These are phyloP conservation scores for Ceratobasidium sp. DNA, from an alignment of 1,284 basidiomycete genomes.

Conservation along the genomic window DNA sequence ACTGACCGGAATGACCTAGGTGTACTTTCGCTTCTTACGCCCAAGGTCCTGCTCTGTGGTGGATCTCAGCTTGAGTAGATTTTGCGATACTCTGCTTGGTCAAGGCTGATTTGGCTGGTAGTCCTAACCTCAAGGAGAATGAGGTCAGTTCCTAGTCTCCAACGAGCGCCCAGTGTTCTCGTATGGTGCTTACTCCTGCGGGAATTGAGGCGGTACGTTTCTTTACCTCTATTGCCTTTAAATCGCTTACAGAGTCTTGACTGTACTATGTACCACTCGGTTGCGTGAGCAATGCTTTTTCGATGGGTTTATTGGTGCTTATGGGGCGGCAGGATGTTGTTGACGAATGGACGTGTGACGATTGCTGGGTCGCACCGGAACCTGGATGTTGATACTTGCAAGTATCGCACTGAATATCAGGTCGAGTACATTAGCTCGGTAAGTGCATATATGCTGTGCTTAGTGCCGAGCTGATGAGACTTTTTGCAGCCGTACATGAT, in stretches of 20 bases:
- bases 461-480: too few relatives aligned
- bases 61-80: conserved; percentile 62
- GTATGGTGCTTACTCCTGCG: conserved; percentile 58
- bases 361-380: conserved; percentile 68
- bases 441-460: conserved; percentile 59
- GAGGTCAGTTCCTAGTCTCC: conserved; percentile 49
- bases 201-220: conserved; percentile 54
- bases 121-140: conserved; percentile 42
- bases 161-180: conserved; percentile 58
- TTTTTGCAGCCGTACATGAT: conserved; percentile 52
- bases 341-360: conserved; percentile 55
- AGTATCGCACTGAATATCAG: conserved; percentile 62
- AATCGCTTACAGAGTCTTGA: too few relatives aligned
- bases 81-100: not conserved
- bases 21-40: conserved; percentile 77
- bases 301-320: conserved; percentile 56
- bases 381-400: conserved; percentile 54
- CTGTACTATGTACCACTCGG: conserved; percentile 60
- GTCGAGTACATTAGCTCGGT: too few relatives aligned
- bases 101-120: too few relatives aligned
- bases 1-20: conserved; percentile 71
- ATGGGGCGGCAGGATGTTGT: conserved; percentile 17
- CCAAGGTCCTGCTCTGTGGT: conserved; percentile 83
- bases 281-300: conserved; percentile 53
- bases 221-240: not conserved